Evolutionary conservation across 441 rosid species (phyloP), one percentile per base, ranked within the genome.

Genomic region (Gossypium trilobum): DNA sequence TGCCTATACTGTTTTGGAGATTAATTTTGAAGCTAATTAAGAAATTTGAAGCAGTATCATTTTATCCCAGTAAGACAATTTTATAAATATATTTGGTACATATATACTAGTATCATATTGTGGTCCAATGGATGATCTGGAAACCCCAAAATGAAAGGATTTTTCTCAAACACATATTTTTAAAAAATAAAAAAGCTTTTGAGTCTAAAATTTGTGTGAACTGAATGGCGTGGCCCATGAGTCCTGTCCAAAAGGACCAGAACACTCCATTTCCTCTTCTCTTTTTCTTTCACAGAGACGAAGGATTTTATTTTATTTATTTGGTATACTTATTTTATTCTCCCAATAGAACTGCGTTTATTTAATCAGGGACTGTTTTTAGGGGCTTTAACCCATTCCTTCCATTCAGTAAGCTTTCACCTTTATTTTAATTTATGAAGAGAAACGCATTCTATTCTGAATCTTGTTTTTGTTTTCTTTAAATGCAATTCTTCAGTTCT

Each of bases 391-490:
- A 36, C 44, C 62, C 0, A 55, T 55, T 20, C 27, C 59, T 55
- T 9, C 59, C 9, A 20, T 55, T 55, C 27, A 20, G 61, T 57
- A 22, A 22, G 31, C 16, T 22, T 57, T 57, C 3, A 23, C 14
- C 31, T 57, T 57, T 3, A 4, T 39, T 31, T 7, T 14, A 23
- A 27, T 42, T 36, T 39, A 44, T 72, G 16, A 6, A 42, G 27
- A 23, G 9, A 48, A 9, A 10, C 60, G 13, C 44, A 9, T 68
- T 73, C 39, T 27, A 62, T 56, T 74, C 69, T 71, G 70, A 71
- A 48, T 75, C 72, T 77, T 58, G 50, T 58, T 74, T 54, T 56
- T 64, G 9, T 20, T 60, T 57, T 23, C 33, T 19, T 63, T 63
- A 36, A 19, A 57, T 39, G 9, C 61, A 14, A 33, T 56, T 51